Percentiles rank a stretch among this genome's conserved stretches.
Conservation (phyloP, 2,329 filamentous ascomycete genomes). For the Phyllosticta ampelicida region DNA sequence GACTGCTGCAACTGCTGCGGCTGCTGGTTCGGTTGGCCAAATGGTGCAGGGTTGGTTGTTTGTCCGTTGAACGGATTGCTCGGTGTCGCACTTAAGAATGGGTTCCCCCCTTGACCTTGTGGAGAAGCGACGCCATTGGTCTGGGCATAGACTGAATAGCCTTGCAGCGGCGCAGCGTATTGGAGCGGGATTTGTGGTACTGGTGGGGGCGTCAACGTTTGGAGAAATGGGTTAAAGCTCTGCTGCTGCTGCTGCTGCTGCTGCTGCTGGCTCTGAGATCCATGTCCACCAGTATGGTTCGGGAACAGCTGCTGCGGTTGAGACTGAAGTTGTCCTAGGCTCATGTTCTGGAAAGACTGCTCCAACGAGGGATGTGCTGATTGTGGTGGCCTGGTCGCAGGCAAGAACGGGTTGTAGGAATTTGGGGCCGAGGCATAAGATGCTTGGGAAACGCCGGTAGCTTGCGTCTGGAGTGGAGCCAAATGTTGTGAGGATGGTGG, state of each 20-base stretch:
- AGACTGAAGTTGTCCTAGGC: slow-evolving; percentile 40
- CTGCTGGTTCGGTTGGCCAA: slow-evolving; percentile 30
- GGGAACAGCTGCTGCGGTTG: slow-evolving; percentile 55
- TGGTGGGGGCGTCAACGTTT: slow-evolving; percentile 31
- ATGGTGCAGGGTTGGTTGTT: slow-evolving; percentile 14
- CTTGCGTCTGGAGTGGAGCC: slow-evolving; percentile 17
- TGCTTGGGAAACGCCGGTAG: slow-evolving; percentile 12
- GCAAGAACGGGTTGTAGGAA: slow-evolving; percentile 61
- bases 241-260: no score
- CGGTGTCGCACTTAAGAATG: slow-evolving; percentile 33
- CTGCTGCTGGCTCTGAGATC: slow-evolving; percentile 27
- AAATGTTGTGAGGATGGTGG: slow-evolving; percentile 25
- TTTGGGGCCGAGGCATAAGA: slow-evolving; percentile 22
- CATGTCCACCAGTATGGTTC: slow-evolving; percentile 58
- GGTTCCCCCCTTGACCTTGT: slow-evolving; percentile 28
- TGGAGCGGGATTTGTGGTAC: slow-evolving; percentile 31
- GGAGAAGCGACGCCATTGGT: slow-evolving; percentile 20
- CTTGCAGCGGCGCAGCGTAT: slow-evolving; percentile 19
- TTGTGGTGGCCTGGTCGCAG: slow-evolving; percentile 21
- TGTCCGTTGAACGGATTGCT: slow-evolving; percentile 29
- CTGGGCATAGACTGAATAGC: slow-evolving; percentile 16
- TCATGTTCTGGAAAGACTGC: slow-evolving; percentile 65
- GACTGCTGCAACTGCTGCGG: slow-evolving; percentile 19
- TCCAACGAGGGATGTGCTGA: slow-evolving; percentile 38
- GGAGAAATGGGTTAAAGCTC: slow-evolving; percentile 31